Base-by-base conservation (phyloP, 306 rosid species). In the Rosa chinensis region DNA sequence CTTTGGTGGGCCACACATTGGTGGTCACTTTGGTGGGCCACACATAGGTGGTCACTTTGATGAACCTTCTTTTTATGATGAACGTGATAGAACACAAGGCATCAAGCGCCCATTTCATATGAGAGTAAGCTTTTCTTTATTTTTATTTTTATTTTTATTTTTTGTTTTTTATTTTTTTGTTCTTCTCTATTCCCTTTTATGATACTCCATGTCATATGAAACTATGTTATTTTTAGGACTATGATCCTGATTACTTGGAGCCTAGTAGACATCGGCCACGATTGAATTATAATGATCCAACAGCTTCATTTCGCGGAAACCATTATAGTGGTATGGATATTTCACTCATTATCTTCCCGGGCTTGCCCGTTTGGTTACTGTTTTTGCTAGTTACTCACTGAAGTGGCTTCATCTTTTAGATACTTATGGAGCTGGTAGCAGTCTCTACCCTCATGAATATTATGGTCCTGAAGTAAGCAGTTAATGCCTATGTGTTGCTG, bases 391-490 rank as follows among this genome's bases (percentile, higher is more conserved):
- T 20, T 69, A 59, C 42, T 70, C 14, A 58, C 21, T 37, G 21
- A 16, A 21, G 11, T n/a, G 80, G 77, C 56, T 74, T 75, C 12
- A 48, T 76, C 11, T 21, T 82, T 55, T 75, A 93, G 96, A 84
- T 89, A 70, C 84, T 72, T 66, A 78, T 67, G 91, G 89, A 64
- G 52, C 88, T 66, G 84, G 87, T 78, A 83, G 89, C 76, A 77
- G 86, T 80, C 89, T 76, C 72, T 88, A 81, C 81, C 78, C 90
- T 21, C 89, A 52, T 70, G 94, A 89, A 75, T 75, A 82, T 78
- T 77, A 85, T 83, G 91, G 88, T 77, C 78, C 91, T 80, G 84
- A 87, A 78, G 96, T 93, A 85, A 89, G 97, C 69, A 80, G 78
- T 75, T 61, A 64, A 10, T 82, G 63, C 76, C 76, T 40, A 73